Base-by-base conservation (phyloP, 495 filamentous ascomycete species). In the Penicillium chermesinum region DNA sequence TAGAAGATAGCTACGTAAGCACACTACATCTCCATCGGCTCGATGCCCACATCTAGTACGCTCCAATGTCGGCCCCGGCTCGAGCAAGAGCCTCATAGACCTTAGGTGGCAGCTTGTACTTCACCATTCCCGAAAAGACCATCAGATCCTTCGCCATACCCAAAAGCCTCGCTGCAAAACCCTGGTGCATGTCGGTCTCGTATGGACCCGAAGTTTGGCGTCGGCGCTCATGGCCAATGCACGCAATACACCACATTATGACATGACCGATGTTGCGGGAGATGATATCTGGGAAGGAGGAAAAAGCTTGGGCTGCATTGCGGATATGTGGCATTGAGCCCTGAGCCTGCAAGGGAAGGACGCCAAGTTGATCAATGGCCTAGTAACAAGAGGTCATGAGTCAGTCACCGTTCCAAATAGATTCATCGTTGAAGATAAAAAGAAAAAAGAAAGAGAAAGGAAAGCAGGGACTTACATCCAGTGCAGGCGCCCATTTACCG, bases 61-160 rank as follows among this genome's bases (percentile, higher is more conserved):
- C 78, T 2, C 81, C 82, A 49, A 79, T 75, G 44, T 93, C 88
- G 38, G 83, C 79, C 32, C 83, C 87, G 20, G 83, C 87, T 57
- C 80, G 74, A 50, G 87, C 89, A 57, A 96, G 67, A 41, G 80
- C 85, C 71, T 95, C 90, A 67, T 88, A 89, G 30, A 95, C 77
- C 56, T 77, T 74, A 19, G 81, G 77, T 8, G 82, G 79, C 54
- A 96, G 73, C 49, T 91, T 83, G 66, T 95, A 98, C 62, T 88
- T 84, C 57, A 98, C 80, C 77, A 95, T 83, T 20, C 93, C 91
- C 12, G 91, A 91, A 71, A 96, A 98, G 27, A 94, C 83, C 76
- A 91, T 94, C 46, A 95, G 64, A 68, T 96, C 93, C 59, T 87
- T 85, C 41, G 84, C 88, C 60, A 82, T 86, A 56, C 83, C 78